Base-by-base conservation (phyloP, 2,329 filamentous ascomycete genomes). In the Myriosclerotinia duriaeana region DNA sequence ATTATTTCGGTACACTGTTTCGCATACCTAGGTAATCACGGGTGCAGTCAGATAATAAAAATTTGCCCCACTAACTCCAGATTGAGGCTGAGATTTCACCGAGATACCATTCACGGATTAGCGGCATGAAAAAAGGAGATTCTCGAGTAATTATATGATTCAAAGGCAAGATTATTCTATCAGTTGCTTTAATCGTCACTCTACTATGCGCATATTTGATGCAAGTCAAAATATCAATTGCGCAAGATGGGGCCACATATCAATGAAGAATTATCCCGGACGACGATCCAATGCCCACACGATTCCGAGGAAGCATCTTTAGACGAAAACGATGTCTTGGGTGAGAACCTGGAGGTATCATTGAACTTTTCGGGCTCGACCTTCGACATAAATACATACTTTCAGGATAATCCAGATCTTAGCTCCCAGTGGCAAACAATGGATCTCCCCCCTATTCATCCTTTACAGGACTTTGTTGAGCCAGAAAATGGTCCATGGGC, bases 21-120 rank as follows among this genome's bases (percentile, higher is more conserved):
- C 44, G 14, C 58, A 38, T 20, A n/a, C n/a, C n/a, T n/a, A n/a
- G n/a, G n/a, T n/a, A 50, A 38, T 61, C 58, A 61, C 58, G 58
- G 34, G 30, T 38, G 30, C 12, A 11, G 34, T 61, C 30, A 38
- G 58, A 60, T 61, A 38, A 61, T 1, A 61, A 61, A 61, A 50
- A 40, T 50, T 61, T 34, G 34, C 58, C 44, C 58, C 58, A 61
- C 58, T 38, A 60, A 36, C 17, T 15, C 42, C 26, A 46, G 17
- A 59, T 48, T 48, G 56, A 60, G 34, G 42, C 20, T 36, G 20
- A 34, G n/a, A n/a, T 36, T 60, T 30, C 20, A 8, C 20, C 11
- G 17, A 60, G 30, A 48, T 22, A 38, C 30, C 30, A 36, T 46
- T 59, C 26, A 59, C 26, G 12, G 42, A 9, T 46, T 15, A n/a